A percentile compares a stretch with the other conserved stretches of the same genome.
phyloP scores from a whole-genome alignment of 352 stramenopile genomes.

The Pythium folliculosum region DNA sequence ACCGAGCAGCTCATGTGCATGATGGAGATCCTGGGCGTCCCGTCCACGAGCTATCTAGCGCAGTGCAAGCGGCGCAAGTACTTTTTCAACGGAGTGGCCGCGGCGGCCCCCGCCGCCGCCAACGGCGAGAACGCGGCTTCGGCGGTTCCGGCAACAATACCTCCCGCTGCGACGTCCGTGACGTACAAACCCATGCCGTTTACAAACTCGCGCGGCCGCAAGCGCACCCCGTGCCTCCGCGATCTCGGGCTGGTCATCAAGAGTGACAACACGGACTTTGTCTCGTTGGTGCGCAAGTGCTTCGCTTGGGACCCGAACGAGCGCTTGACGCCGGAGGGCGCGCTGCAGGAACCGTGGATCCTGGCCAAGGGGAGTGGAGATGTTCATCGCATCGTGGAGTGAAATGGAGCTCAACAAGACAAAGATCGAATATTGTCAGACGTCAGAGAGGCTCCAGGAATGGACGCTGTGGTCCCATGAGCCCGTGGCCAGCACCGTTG shows the following conservation, averaged over 20 bases:
- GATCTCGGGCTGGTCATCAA: constrained; percentile 43
- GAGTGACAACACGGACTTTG: constrained; percentile 53
- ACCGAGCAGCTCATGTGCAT: constrained; percentile 86
- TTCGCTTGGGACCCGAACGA: constrained; percentile 63
- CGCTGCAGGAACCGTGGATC: constrained; percentile 67
- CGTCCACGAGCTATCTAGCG: constrained; percentile 43
- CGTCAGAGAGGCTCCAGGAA: constrained; percentile 36
- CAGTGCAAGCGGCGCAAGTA: constrained; percentile 58
- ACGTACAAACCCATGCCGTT: constrained; percentile 49
- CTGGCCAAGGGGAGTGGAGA: background rate
- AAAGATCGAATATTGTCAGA: constrained; percentile 7
- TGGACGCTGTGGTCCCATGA: constrained; percentile 71
- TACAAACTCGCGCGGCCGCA: constrained; percentile 63
- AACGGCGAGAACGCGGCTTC: background rate
- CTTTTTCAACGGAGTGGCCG: constrained; percentile 55
- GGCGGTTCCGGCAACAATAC: background rate
- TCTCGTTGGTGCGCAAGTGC: constrained; percentile 64
- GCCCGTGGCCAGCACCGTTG: constrained; percentile 43
- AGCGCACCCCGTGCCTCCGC: constrained; percentile 40
- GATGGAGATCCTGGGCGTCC: constrained; percentile 73
- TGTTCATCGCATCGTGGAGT: background rate
- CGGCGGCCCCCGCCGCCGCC: background rate
- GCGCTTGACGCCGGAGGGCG: constrained; percentile 60
- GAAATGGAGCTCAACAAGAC: background rate
- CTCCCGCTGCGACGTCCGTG: background rate